These are phyloP conservation scores for Botrytis sinoallii DNA, from an alignment of 2,329 filamentous ascomycete species.

Conservation along the genomic window DNA sequence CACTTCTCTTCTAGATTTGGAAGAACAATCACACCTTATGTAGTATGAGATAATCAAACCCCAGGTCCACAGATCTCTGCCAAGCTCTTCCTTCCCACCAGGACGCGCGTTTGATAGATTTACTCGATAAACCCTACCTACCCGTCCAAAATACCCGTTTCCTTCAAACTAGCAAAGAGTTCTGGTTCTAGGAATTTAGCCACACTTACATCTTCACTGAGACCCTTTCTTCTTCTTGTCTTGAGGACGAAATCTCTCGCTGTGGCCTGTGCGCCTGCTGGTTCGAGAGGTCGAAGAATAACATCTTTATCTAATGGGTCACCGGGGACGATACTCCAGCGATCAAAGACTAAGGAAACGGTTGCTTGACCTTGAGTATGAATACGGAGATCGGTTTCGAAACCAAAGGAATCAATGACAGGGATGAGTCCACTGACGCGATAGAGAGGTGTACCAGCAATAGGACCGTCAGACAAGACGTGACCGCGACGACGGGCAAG, in stretches of 20 bases:
- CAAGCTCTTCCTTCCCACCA: background rate
- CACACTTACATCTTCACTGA: conserved; percentile 93
- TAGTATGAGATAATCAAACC: background rate
- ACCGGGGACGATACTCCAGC: conserved; percentile 93
- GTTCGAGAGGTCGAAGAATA: conserved; percentile 78
- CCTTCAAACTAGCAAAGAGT: conserved; percentile 81
- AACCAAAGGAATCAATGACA: conserved; percentile 96
- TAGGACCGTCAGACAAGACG: conserved; percentile 88
- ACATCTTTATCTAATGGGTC: conserved; percentile 90
- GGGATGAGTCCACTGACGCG: conserved; percentile 87
- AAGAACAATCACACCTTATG: background rate
- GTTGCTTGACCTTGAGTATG: conserved; percentile 92
- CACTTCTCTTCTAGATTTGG: background rate
- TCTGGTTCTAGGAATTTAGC: conserved; percentile 96
- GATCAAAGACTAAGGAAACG: conserved; percentile 88
- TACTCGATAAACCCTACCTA: conserved; percentile 19
- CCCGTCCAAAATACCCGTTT: conserved; percentile 79
- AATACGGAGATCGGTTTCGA: conserved; percentile 95
- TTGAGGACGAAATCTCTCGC: conserved; percentile 96
- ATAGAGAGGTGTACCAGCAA: conserved; percentile 92
- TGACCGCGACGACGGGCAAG: conserved; percentile 85
- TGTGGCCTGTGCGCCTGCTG: conserved; percentile 81
- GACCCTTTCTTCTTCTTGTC: conserved; percentile 85
- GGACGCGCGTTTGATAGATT: conserved; percentile 1
- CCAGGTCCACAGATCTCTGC: background rate